A percentile compares a stretch with the other conserved stretches of the same genome.
Evolutionary conservation across 371 early-diverging fungal genomes (phyloP).

Genomic region (Chytridiales sp.): DNA sequence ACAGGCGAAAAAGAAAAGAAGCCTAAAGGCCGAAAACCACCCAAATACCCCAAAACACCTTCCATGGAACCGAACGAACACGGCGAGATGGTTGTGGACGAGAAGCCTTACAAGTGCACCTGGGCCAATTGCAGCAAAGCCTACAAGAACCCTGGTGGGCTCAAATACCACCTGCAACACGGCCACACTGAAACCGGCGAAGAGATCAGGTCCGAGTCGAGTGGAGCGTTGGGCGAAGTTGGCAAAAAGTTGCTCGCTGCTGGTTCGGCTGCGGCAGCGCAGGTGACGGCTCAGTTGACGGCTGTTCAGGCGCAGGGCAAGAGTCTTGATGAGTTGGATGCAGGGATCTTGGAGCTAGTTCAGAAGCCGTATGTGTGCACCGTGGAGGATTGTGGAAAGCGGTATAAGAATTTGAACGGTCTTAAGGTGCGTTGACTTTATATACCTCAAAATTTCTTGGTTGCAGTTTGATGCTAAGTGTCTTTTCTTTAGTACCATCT

Average conservation of each 20-base stretch:
- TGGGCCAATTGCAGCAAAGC: slow-evolving; percentile 58
- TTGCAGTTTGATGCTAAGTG: not conserved
- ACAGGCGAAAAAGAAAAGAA: no score
- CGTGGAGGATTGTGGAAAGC: slow-evolving; percentile 59
- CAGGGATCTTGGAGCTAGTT: slow-evolving; percentile 50
- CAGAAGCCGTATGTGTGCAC: slow-evolving; percentile 66
- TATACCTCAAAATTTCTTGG: slow-evolving; percentile 4
- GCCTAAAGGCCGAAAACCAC: no score
- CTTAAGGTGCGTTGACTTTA: slow-evolving; percentile 36
- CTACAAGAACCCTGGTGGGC: slow-evolving; percentile 69
- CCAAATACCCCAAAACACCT: no score
- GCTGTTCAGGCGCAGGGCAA: no score
- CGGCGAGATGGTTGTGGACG: not conserved
- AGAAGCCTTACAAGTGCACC: slow-evolving; percentile 56
- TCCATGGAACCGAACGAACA: not conserved
- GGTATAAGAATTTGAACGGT: slow-evolving; percentile 71
- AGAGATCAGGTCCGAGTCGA: no score
- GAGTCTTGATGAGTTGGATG: slow-evolving; percentile 51
- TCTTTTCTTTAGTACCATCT: slow-evolving; percentile 39
- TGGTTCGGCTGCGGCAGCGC: no score
- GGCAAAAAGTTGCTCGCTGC: no score
- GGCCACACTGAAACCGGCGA: slow-evolving; percentile 58
- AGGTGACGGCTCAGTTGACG: no score
- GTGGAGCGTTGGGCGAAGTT: no score
- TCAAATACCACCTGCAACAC: slow-evolving; percentile 64